phyloP scores from a whole-genome alignment of 1,139 yeast genomes.

The Scheffersomyces segobiensis region DNA sequence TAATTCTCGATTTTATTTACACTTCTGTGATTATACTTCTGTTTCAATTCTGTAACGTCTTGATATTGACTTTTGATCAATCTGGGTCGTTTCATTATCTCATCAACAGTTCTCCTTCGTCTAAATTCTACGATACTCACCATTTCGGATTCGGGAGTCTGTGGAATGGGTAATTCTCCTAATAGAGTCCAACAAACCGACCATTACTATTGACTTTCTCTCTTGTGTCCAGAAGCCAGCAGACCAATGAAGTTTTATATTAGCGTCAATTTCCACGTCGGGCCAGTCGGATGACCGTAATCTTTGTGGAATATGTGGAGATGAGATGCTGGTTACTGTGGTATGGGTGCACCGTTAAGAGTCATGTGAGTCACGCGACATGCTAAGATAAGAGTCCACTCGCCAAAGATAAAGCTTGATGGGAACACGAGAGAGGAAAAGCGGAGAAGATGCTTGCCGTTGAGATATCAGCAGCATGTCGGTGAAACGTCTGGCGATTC shows the following conservation, averaged over 20 bases:
- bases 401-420: neutral
- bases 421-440: neutral
- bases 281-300: neutral
- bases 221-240: neutral
- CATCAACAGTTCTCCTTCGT: neutral
- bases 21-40: neutral
- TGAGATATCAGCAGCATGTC: too few relatives aligned
- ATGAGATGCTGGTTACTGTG: neutral
- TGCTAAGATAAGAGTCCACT: neutral
- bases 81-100: too few relatives aligned
- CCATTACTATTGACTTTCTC: neutral
- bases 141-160: neutral
- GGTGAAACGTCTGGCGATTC: neutral
- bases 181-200: neutral
- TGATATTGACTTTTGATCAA: neutral
- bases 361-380: neutral
- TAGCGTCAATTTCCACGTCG: neutral
- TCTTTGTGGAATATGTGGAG: neutral
- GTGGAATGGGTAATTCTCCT: neutral
- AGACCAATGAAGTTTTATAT: neutral
- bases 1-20: neutral
- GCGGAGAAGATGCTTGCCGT: neutral
- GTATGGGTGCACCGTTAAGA: neutral
- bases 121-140: neutral
- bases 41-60: neutral